A percentile compares a stretch with the other conserved stretches of the same genome.
Evolutionary conservation across 352 stramenopile genomes (phyloP).

Genomic region (Thalassiosira exigua): DNA sequence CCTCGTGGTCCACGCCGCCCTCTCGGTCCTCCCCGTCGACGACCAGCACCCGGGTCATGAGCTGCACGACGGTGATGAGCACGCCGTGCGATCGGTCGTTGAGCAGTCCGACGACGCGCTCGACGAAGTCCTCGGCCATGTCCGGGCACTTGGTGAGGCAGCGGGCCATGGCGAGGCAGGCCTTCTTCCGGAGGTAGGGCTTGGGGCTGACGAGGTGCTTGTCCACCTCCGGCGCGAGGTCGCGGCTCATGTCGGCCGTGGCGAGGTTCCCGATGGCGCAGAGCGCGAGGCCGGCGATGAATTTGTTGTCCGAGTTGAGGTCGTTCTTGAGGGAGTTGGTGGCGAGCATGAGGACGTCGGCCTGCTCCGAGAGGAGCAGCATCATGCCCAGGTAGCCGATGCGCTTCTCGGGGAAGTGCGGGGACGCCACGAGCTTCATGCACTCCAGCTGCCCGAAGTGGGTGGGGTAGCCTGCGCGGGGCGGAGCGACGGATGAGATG

Average conservation of each 20-base stretch:
- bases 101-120: conserved; percentile 94
- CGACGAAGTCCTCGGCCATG: conserved; percentile 98
- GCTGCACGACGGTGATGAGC: conserved; percentile 94
- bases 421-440: conserved; percentile 98
- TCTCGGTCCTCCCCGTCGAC: conserved; percentile 74
- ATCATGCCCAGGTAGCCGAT: conserved; percentile 98
- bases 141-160: conserved; percentile 95
- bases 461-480: conserved; percentile 92
- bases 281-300: conserved; percentile 95
- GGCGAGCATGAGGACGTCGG: conserved; percentile 99
- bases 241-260: conserved; percentile 97
- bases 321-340: conserved; percentile 99
- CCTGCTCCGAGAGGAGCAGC: conserved; percentile 97
- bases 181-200: conserved; percentile 98
- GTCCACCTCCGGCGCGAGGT: conserved; percentile 98
- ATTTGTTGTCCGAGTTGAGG: conserved; percentile 91
- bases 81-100: conserved; percentile 98
- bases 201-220: conserved; percentile 87
- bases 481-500: conserved; percentile 3
- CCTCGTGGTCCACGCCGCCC: conserved; percentile 37
- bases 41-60: conserved; percentile 93
- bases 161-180: conserved; percentile 92
- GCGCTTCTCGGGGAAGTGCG: conserved; percentile 98
- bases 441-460: conserved; percentile 99
- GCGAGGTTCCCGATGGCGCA: conserved; percentile 98